Evolutionary conservation across 805 yeast genomes (phyloP).

Genomic region (Brettanomyces naardenensis): DNA sequence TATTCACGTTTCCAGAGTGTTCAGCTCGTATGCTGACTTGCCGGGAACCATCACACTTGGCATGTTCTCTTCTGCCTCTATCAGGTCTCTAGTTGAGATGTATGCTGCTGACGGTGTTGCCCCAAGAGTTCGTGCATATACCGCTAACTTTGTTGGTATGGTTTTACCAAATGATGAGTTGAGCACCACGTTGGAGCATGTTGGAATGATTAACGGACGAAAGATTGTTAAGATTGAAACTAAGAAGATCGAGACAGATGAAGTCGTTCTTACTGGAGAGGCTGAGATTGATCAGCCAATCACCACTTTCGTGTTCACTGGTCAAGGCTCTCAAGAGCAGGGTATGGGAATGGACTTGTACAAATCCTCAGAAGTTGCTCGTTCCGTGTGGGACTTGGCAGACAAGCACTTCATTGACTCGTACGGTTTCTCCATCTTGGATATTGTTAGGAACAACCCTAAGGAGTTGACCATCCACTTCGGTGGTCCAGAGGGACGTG

Average conservation of each 20-base stretch:
- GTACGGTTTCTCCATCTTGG: conserved; percentile 94
- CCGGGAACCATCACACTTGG: conserved; percentile 99
- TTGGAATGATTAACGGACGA: conserved; percentile 99
- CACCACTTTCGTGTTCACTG: conserved; percentile 95
- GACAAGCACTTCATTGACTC: conserved; percentile 86
- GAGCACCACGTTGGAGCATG: conserved; percentile 82
- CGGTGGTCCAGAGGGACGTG: conserved; percentile 97
- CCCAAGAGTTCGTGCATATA: conserved; percentile 90
- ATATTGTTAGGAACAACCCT: conserved; percentile 94
- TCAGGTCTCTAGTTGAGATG: conserved; percentile 90
- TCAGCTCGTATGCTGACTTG: conserved; percentile 84
- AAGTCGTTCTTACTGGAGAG: conserved; percentile 79
- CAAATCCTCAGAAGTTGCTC: conserved; percentile 83
- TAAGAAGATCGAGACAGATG: conserved; percentile 70
- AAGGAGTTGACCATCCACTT: conserved; percentile 91
- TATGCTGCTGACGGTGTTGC: conserved; percentile 99
- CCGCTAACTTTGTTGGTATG: conserved; percentile 90
- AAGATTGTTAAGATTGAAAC: conserved; percentile 92
- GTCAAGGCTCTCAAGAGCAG: conserved; percentile 99
- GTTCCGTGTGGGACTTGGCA: conserved; percentile 96
- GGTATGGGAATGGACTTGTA: conserved; percentile 99
- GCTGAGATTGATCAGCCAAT: conserved; percentile 99
- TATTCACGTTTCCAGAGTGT: conserved; percentile 92
- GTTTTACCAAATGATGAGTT: conserved; percentile 92
- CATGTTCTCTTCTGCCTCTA: conserved; percentile 95